Base-by-base conservation (phyloP, 2,329 filamentous ascomycete species). In the Aspergillus sp. region DNA sequence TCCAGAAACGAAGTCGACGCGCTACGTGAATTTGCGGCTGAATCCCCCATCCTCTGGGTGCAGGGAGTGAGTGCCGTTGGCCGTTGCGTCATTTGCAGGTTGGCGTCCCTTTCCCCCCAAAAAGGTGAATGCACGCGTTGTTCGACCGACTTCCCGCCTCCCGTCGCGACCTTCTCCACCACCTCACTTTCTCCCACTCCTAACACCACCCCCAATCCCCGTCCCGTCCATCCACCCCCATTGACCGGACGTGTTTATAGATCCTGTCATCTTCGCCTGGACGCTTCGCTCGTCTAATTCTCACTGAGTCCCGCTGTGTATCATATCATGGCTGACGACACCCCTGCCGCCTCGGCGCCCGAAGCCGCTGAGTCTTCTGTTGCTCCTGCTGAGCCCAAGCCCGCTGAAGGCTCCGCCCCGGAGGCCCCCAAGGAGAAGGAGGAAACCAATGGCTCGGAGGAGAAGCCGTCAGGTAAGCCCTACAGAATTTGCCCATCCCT, bases 301-400 rank as follows among this genome's bases (percentile, higher is more conserved):
- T 53, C 50, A 45, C 45, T 52, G 57, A 56, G 41, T 48, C 52
- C 55, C 47, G 51, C 52, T 52, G 64, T 60, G 60, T 62, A 70
- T 59, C 58, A 76, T 61, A 70, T 58, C 58, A 76, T 75, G 67
- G 68, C 73, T 56, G 73, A 76, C 52, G 67, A 70, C 52, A 67
- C 67, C 46, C 64, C 67, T 59, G 63, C 68, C 53, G 57, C 66
- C 54, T 56, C 64, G 58, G 59, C 64, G 55, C 59, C 67, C 52
- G 63, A 63, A 55, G 25, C 25, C 25, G 64, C 55, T 55, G 67
- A 72, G 60, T 63, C 64, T 62, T 58, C 62, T 21, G 58, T 57
- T 44, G 60, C 59, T 54, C 54, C 61, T 53, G 58, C 61, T 54
- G 65, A 69, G 50, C 32, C 61, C 46, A 60, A 66, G 53, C 53